Evolutionary conservation across 768 basidiomycete species (phyloP), one percentile per base, ranked within the genome.

Genomic region (Rhizopogon salebrosus): DNA sequence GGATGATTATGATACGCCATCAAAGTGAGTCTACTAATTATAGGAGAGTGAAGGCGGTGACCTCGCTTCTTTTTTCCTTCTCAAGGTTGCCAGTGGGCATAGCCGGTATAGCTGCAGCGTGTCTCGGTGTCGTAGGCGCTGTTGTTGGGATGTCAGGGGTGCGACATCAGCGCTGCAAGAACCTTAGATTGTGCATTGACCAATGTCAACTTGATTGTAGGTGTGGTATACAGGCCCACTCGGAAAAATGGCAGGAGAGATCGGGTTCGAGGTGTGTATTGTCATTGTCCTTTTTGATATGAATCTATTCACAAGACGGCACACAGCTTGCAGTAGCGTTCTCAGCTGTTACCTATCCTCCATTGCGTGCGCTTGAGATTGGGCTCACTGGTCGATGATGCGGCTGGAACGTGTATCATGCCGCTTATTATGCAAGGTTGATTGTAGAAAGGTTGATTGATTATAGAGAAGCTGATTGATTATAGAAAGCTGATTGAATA

Each of bases 201-300:
- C 11, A 13, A 11, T 11, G 7, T 18, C n/a, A 34, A 20, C 14
- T 31, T 13, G 18, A 29, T 37, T 6, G n/a, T 49, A 68, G 62
- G 63, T 64, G 6, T 79, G 79, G 78, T 80, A 80, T 51, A 76
- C 71, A 2, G 80, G 80, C 1, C 80, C 79, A 0, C 59, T 80
- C 2, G 80, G 71, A 3, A 61, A 60, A 41, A 53, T 70, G 41
- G 74, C 77, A 4, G 77, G 78, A 10, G 79, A 76, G 1, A 11
- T 82, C 26, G 80, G 80, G 27, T 80, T 82, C 53, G 80, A 81
- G 69, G 75, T 78, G 29, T 24, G 70, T 39, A 37, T 27, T 2
- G 10, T 31, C 42, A 22, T 41, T 54, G 38, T 11, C 31, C 42
- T 11, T 34, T 41, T 41, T 54, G 29, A 16, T 24, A 9, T 22